Evolutionary conservation across 1,284 basidiomycete species (phyloP).

Genomic region (Kalmanozyma brasiliensis): DNA sequence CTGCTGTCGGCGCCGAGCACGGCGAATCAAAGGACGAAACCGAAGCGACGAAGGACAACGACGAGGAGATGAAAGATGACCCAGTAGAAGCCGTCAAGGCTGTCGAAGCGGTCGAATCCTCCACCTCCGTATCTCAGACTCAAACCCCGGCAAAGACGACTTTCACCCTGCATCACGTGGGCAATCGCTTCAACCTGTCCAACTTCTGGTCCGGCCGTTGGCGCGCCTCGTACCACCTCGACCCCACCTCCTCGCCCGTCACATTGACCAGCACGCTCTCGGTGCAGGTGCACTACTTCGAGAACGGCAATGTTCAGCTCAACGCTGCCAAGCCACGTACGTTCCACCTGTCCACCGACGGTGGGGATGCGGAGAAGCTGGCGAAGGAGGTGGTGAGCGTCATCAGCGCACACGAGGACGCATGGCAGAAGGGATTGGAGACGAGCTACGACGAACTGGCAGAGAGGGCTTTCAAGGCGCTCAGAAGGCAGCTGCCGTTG

Average conservation of each 20-base stretch:
- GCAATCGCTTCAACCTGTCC: slow-evolving; percentile 63
- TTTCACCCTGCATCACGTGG: slow-evolving; percentile 59
- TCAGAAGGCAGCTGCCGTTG: slow-evolving; percentile 62
- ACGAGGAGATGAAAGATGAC: slow-evolving; percentile 18
- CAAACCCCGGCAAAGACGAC: slow-evolving; percentile 18
- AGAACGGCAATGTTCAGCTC: slow-evolving; percentile 67
- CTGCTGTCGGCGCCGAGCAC: slow-evolving; percentile 3
- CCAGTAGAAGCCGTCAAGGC: slow-evolving; percentile 11
- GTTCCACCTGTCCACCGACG: slow-evolving; percentile 27
- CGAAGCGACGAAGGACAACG: not conserved
- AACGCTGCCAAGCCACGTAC: slow-evolving; percentile 34
- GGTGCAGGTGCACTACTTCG: slow-evolving; percentile 66
- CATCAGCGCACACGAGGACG: slow-evolving; percentile 55
- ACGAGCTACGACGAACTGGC: slow-evolving; percentile 48
- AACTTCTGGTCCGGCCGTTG: slow-evolving; percentile 67
- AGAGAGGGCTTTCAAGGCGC: slow-evolving; percentile 61
- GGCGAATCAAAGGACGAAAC: slow-evolving; percentile 2
- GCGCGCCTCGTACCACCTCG: slow-evolving; percentile 57
- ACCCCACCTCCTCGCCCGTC: slow-evolving; percentile 12
- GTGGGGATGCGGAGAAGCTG: slow-evolving; percentile 2
- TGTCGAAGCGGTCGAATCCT: slow-evolving; percentile 15
- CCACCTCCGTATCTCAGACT: slow-evolving; percentile 1
- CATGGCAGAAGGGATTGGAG: slow-evolving; percentile 54
- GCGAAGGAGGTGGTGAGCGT: slow-evolving; percentile 42
- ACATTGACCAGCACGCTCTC: slow-evolving; percentile 26